These are phyloP conservation scores for Corylus heterophylla DNA, from an alignment of 306 rosid genomes.

Conservation along the genomic window DNA sequence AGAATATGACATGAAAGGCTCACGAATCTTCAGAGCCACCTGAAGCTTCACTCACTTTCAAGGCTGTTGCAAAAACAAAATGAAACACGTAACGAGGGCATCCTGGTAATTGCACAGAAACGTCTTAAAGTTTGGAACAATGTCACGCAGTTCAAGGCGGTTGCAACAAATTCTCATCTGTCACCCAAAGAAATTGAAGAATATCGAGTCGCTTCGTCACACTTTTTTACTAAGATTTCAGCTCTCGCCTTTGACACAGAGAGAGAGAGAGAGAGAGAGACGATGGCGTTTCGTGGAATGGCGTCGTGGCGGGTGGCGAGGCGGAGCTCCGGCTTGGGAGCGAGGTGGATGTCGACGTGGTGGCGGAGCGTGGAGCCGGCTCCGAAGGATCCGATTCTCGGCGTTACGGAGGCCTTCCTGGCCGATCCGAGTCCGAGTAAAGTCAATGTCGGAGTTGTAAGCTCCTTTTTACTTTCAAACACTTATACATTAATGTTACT, in stretches of 20 bases:
- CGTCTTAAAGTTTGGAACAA: neutral
- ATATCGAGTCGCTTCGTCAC: neutral
- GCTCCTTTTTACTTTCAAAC: slow-evolving; percentile 26
- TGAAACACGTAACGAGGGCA: neutral
- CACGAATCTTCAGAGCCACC: no score
- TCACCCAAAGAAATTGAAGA: neutral
- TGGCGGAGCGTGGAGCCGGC: slow-evolving; percentile 79
- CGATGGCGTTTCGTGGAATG: slow-evolving; percentile 57
- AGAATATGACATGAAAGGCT: no score
- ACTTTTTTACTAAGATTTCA: neutral
- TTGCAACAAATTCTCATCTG: neutral
- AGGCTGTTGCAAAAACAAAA: neutral
- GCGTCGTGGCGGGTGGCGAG: slow-evolving; percentile 22
- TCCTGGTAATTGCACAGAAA: neutral
- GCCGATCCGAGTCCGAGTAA: slow-evolving; percentile 88
- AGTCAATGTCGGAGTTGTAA: slow-evolving; percentile 95
- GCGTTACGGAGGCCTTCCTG: slow-evolving; percentile 94
- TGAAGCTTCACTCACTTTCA: neutral
- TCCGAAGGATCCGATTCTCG: slow-evolving; percentile 95
- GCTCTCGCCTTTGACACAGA: slow-evolving; percentile 3
- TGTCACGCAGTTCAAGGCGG: slow-evolving; percentile 30
- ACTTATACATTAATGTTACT: neutral
- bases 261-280: neutral
- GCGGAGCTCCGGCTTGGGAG: slow-evolving; percentile 50
- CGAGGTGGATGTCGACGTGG: slow-evolving; percentile 74